phyloP scores from a whole-genome alignment of 2,329 filamentous ascomycete genomes.

The Penicillium paneum region DNA sequence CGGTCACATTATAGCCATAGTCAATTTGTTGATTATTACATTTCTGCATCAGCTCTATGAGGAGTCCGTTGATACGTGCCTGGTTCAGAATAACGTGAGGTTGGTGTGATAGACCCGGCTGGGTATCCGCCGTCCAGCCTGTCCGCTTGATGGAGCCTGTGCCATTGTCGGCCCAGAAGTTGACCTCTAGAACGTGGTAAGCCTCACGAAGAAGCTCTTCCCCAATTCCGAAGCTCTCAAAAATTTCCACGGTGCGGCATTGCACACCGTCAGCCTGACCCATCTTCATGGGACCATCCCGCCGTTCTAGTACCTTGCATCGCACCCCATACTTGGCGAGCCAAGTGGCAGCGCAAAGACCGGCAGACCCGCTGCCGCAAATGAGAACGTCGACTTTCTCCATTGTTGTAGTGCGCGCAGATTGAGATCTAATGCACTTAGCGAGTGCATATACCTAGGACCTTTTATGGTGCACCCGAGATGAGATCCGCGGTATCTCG shows the following conservation, averaged over 20 bases:
- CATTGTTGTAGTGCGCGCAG: conserved; percentile 14
- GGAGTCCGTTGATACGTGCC: conserved; percentile 53
- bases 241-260: conserved; percentile 60
- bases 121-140: conserved; percentile 53
- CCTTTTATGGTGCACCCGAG: conserved; percentile 15
- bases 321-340: conserved; percentile 56
- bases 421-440: neutral
- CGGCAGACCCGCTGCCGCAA: conserved; percentile 60
- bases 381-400: conserved; percentile 55
- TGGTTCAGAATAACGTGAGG: conserved; percentile 59
- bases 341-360: conserved; percentile 60
- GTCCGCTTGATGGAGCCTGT: conserved; percentile 46
- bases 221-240: conserved; percentile 57
- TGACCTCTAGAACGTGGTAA: conserved; percentile 57
- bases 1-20: conserved; percentile 54
- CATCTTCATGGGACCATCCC: conserved; percentile 52
- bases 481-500: conserved; percentile 14
- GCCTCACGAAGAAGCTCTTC: conserved; percentile 56
- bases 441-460: neutral
- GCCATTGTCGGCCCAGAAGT: conserved; percentile 52
- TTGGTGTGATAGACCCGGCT: conserved; percentile 52
- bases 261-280: conserved; percentile 65
- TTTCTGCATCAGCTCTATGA: conserved; percentile 52
- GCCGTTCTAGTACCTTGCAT: conserved; percentile 58
- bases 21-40: conserved; percentile 48